Percentiles rank a stretch among this genome's conserved stretches.
Evolutionary conservation across 2,329 filamentous ascomycete species (phyloP).

Genomic region (Lizonia empirigonia): DNA sequence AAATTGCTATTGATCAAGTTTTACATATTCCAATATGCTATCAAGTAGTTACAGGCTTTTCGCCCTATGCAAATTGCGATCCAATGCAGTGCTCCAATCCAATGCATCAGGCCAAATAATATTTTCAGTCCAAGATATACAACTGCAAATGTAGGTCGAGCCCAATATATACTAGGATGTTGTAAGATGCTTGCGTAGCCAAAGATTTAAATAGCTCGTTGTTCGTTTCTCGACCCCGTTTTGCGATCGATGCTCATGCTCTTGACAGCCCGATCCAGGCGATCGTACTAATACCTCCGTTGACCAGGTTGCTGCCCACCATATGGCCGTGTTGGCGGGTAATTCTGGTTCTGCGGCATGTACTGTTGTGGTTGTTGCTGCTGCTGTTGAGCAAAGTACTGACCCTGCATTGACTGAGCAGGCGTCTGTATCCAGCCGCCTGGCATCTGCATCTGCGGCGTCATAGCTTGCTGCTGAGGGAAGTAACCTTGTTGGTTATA

Average conservation of each 20-base stretch:
- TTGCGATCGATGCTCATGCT: background rate
- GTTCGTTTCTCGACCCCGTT: background rate
- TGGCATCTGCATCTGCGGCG: slow-evolving; percentile 34
- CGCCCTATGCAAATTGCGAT: slow-evolving; percentile 7
- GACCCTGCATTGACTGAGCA: slow-evolving; percentile 34
- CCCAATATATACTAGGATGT: slow-evolving; percentile 11
- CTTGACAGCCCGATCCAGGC: slow-evolving; percentile 3
- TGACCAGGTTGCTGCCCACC: slow-evolving; percentile 38
- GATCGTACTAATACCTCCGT: slow-evolving; percentile 15
- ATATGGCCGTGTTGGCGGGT: slow-evolving; percentile 38
- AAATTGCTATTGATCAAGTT: background rate
- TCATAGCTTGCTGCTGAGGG: slow-evolving; percentile 32
- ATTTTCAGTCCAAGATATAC: background rate
- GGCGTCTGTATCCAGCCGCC: slow-evolving; percentile 38
- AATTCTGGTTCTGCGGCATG: slow-evolving; percentile 22
- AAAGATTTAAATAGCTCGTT: background rate
- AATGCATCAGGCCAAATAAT: background rate
- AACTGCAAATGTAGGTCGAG: slow-evolving; percentile 1
- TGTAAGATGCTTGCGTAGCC: slow-evolving; percentile 3
- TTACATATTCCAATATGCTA: background rate
- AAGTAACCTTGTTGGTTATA: slow-evolving; percentile 41
- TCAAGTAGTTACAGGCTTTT: background rate
- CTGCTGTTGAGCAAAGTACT: slow-evolving; percentile 32
- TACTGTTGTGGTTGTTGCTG: slow-evolving; percentile 6
- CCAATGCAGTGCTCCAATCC: slow-evolving; percentile 2